A percentile compares a stretch with the other conserved stretches of the same genome.
Conservation (phyloP, 2,329 filamentous ascomycete species). For the Xylariomycetidae sp. region DNA sequence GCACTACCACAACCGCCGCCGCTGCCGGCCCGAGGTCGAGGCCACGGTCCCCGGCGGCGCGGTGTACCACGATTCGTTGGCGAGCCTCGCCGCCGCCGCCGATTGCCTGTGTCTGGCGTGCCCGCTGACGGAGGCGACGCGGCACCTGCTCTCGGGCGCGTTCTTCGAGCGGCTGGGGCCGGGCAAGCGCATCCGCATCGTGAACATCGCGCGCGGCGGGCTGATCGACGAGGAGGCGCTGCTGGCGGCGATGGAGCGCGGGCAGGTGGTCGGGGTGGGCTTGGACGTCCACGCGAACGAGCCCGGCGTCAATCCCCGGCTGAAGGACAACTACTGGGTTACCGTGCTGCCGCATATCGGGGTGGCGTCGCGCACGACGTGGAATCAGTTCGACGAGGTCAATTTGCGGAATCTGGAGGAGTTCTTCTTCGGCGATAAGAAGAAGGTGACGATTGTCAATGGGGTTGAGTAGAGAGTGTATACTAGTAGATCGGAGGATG, state of each 20-base stretch:
- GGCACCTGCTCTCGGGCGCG: slow-evolving; percentile 17
- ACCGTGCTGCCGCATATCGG: slow-evolving; percentile 27
- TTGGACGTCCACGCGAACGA: slow-evolving; percentile 31
- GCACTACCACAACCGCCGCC: slow-evolving; percentile 23
- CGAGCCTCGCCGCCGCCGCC: slow-evolving; percentile 20
- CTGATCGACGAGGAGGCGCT: slow-evolving; percentile 29
- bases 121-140: slow-evolving; percentile 23
- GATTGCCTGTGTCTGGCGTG: slow-evolving; percentile 28
- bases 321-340: slow-evolving; percentile 25
- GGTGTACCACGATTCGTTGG: slow-evolving; percentile 21
- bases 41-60: slow-evolving; percentile 12
- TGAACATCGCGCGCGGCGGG: slow-evolving; percentile 29
- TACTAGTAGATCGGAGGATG: too few relatives aligned
- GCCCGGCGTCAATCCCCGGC: slow-evolving; percentile 23
- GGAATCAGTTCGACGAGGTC: slow-evolving; percentile 21
- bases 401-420: slow-evolving; percentile 19
- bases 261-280: slow-evolving; percentile 27
- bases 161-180: slow-evolving; percentile 14
- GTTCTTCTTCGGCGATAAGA: slow-evolving; percentile 15
- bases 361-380: slow-evolving; percentile 22
- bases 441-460: slow-evolving; percentile 8
- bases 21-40: slow-evolving; percentile 11
- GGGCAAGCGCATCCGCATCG: slow-evolving; percentile 24
- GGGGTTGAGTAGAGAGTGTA: too few relatives aligned
- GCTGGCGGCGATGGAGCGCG: slow-evolving; percentile 25